Percentiles rank a stretch among this genome's conserved stretches.
phyloP scores from a whole-genome alignment of 768 basidiomycete species.

The Pisolithus tinctorius region DNA sequence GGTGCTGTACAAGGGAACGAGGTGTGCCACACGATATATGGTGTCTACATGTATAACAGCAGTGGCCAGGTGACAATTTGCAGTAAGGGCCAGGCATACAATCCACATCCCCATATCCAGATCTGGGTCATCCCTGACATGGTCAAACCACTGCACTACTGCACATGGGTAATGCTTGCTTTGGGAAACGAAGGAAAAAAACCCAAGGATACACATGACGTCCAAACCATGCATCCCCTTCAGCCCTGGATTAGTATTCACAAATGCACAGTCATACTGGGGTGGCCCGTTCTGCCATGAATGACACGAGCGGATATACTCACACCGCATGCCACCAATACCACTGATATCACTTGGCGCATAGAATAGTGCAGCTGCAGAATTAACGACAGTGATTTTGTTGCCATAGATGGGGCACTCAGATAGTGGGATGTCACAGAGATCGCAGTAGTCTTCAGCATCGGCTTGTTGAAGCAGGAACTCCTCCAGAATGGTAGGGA shows the following conservation, averaged over 20 bases:
- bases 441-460: too few relatives aligned
- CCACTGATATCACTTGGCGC: too few relatives aligned
- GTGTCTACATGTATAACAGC: not conserved
- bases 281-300: not conserved
- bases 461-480: too few relatives aligned
- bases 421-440: too few relatives aligned
- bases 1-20: not conserved
- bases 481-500: too few relatives aligned
- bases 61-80: not conserved
- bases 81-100: not conserved
- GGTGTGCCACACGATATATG: not conserved
- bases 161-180: conserved; percentile 16
- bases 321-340: too few relatives aligned
- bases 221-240: conserved; percentile 19
- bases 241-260: conserved; percentile 7
- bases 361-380: too few relatives aligned
- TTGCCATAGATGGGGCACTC: conserved; percentile 3
- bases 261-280: conserved; percentile 22
- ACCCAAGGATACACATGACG: conserved; percentile 14
- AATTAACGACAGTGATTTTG: too few relatives aligned
- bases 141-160: conserved; percentile 21
- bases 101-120: conserved; percentile 21
- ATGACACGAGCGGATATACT: too few relatives aligned
- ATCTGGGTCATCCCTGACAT: conserved; percentile 11
- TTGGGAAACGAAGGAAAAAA: conserved; percentile 16